Evolutionary conservation across 2,329 filamentous ascomycete genomes (phyloP).

Genomic region (Cladosporium sp.): DNA sequence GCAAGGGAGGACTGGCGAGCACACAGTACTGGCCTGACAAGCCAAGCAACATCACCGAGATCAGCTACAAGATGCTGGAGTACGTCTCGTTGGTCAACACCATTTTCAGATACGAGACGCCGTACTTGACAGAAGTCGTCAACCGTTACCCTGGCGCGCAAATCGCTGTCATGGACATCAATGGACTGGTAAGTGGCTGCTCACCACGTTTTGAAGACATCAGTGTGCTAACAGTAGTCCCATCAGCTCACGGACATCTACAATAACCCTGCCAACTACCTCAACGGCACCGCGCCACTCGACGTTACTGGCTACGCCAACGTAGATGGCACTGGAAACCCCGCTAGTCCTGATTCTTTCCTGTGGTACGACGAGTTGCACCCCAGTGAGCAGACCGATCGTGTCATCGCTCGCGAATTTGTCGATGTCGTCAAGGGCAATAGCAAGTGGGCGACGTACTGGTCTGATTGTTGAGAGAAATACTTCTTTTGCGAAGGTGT

Average conservation of each 20-base stretch:
- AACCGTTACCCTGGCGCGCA: constrained; percentile 56
- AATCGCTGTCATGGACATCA: constrained; percentile 68
- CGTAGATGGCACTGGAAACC: constrained; percentile 41
- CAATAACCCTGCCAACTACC: constrained; percentile 59
- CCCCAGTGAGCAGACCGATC: constrained; percentile 65
- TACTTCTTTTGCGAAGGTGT: not conserved
- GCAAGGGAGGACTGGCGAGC: constrained; percentile 46
- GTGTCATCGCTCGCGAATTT: constrained; percentile 60
- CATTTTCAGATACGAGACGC: constrained; percentile 55
- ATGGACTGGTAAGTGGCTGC: constrained; percentile 53
- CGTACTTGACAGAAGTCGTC: constrained; percentile 47
- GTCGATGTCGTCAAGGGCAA: constrained; percentile 55
- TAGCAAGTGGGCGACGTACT: constrained; percentile 52
- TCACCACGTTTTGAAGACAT: not conserved
- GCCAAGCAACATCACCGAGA: constrained; percentile 51
- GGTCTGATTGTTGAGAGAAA: constrained; percentile 27
- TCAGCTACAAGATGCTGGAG: constrained; percentile 55
- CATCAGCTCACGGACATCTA: constrained; percentile 64
- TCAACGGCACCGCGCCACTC: constrained; percentile 63
- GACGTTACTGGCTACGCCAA: constrained; percentile 63
- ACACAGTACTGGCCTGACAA: constrained; percentile 53
- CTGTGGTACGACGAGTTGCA: constrained; percentile 77
- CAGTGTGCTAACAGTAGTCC: not conserved
- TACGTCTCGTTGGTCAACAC: constrained; percentile 54
- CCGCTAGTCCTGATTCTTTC: constrained; percentile 58